Evolutionary conservation across 2,329 filamentous ascomycete species (phyloP).

Genomic region (Rhinocladiella mackenziei): DNA sequence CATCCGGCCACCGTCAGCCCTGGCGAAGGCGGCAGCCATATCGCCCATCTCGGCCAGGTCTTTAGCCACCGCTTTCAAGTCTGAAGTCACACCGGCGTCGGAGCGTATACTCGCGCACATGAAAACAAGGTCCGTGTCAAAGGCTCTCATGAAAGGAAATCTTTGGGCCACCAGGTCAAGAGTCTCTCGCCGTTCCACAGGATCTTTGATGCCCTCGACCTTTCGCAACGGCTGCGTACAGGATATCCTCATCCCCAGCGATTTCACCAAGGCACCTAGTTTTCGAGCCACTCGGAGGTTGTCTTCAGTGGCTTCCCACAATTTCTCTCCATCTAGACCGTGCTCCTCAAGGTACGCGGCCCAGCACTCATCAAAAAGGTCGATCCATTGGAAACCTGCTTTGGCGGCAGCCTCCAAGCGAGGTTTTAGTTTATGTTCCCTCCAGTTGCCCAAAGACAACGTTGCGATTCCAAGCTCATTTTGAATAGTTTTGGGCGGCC

Average conservation of each 20-base stretch:
- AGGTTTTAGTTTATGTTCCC: slow-evolving; percentile 31
- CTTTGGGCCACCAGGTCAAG: slow-evolving; percentile 34
- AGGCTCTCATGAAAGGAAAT: slow-evolving; percentile 37
- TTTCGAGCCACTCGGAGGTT: slow-evolving; percentile 32
- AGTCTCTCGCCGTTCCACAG: slow-evolving; percentile 27
- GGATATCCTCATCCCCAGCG: slow-evolving; percentile 34
- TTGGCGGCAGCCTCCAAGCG: slow-evolving; percentile 33
- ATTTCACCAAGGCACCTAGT: slow-evolving; percentile 32
- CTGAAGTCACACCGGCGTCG: slow-evolving; percentile 33
- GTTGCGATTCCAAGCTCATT: slow-evolving; percentile 35
- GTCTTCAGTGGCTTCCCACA: slow-evolving; percentile 32
- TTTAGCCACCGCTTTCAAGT: slow-evolving; percentile 33
- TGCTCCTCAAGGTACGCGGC: slow-evolving; percentile 34
- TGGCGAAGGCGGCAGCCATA: slow-evolving; percentile 32
- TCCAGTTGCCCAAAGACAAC: slow-evolving; percentile 34
- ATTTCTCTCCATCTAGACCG: slow-evolving; percentile 26
- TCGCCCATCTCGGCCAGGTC: slow-evolving; percentile 35
- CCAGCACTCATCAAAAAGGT: slow-evolving; percentile 38
- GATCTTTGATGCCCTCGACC: slow-evolving; percentile 35
- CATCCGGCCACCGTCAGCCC: slow-evolving; percentile 32
- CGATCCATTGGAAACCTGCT: slow-evolving; percentile 34
- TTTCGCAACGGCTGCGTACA: slow-evolving; percentile 35
- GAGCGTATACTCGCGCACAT: slow-evolving; percentile 36
- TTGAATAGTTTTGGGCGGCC: slow-evolving; percentile 20
- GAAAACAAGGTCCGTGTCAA: slow-evolving; percentile 36